Evolutionary conservation across 805 yeast species (phyloP), one percentile per base, ranked within the genome.

Genomic region (Candida montana): DNA sequence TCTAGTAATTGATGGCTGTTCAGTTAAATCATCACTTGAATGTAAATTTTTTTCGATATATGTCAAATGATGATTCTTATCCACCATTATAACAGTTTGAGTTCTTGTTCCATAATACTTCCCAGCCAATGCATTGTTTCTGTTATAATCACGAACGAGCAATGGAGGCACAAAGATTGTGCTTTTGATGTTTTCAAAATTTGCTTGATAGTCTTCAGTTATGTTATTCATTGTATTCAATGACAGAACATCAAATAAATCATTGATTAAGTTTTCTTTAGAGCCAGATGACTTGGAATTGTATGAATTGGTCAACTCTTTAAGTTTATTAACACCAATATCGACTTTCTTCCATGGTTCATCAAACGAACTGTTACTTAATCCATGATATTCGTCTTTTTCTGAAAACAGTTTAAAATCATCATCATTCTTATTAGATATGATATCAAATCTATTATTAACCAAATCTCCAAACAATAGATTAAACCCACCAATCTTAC

Each of bases 71-170:
- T 85, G 69, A 31, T 54, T 44, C 30, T 68, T 71, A 53, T 75
- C 77, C 9, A 84, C 69, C 18, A 86, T 51, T 4, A 88, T 69
- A 2, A 88, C 74, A 0, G 95, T 87, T 58, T 89, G 96, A 0
- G 96, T 85, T 41, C 96, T 65, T 0, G 97, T 89, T 1, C 96
- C 96, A 56, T 88, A 90, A 52, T 68, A 79, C 18, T 67, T 60
- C 0, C 88, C 87, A 13, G 68, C 62, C n/a, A 61, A 51, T 16
- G 48, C 44, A 4, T 64, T 58, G 16, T 58, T 51, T 11, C 63
- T 62, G 16, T 64, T 58, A 33, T 60, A 51, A n/a, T 50, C 54
- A 9, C 56, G 47, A 5, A 64, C 57, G 36, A 57, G 57, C 31
- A 84, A 54, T 0, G 88, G 87, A 2, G 95, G 95, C 9, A 89